Base-by-base conservation (phyloP, 2,329 filamentous ascomycete species). In the Colletotrichum sp. region DNA sequence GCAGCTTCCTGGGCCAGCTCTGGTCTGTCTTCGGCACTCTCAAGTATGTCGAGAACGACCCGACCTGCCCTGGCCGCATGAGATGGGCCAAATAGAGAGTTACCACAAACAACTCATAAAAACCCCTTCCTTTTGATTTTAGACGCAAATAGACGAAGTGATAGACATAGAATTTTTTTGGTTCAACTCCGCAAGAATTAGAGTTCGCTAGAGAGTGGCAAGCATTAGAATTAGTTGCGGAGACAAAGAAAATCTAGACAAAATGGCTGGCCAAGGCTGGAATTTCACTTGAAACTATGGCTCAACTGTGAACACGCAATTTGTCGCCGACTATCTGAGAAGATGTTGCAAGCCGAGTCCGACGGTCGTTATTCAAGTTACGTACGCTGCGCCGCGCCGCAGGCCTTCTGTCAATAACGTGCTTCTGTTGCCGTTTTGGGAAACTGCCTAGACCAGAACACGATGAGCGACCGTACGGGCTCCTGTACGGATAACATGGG, bases 1-100 rank as follows among this genome's bases (percentile, higher is more conserved):
- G 83, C 66, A 85, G 84, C 28, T 89, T 89, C 80, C 78, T 88
- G 71, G 84, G 85, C 66, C 84, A 86, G 70, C 83, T 90, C 63
- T 88, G 87, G 86, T 80, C 80, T 15, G 86, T 85, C 18, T 90
- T 88, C 79, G 87, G 83, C 55, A 83, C 82, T 66, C 88, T 87
- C 83, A 86, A 87, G 76, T 90, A 86, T 78, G 87, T 89, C 34
- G 86, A 87, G 74, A 80, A 82, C 61, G 84, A 86, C 79, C 82
- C 84, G 28, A 78, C 79, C 61, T 81, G 80, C 67, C 82, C 82
- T 3, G 84, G 84, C 24, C 81, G 80, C 57, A 82, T 85, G 80
- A 81, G 80, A 67, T 86, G 84, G 84, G 83, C 82, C 57, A 73
- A 82, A 74, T 76, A 68, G 43, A 64, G 18, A 8, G 30, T 13